A percentile compares a stretch with the other conserved stretches of the same genome.
Conservation (phyloP, 306 rosid genomes). For the Herpetospermum pedunculosum region DNA sequence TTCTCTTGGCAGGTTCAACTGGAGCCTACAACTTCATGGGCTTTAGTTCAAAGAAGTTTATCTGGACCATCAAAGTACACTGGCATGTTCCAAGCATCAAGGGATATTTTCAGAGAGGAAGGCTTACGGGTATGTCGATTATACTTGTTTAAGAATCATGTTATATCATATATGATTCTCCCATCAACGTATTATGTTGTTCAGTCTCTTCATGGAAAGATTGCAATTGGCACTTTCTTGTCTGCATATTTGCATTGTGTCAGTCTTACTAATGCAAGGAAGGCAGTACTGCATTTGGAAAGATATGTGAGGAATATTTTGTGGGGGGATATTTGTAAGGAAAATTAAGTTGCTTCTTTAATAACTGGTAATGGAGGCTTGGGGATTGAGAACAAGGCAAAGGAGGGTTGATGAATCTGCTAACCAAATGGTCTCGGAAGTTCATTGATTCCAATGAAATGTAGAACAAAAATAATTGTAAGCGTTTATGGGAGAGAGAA, state of each 20-base stretch:
- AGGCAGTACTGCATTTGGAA: background rate
- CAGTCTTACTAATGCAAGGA: background rate
- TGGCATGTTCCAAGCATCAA: constrained; percentile 83
- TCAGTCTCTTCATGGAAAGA: background rate
- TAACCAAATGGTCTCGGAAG: background rate
- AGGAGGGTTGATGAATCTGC: background rate
- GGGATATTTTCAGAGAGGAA: constrained; percentile 88
- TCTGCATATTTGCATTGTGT: background rate
- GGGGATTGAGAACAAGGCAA: background rate
- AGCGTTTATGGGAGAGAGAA: background rate
- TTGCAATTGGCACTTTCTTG: background rate
- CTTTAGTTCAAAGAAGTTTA: constrained; percentile 40
- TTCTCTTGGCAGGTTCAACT: constrained; percentile 58
- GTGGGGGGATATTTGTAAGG: background rate
- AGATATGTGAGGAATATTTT: background rate
- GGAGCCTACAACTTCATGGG: constrained; percentile 86
- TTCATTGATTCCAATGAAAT: background rate
- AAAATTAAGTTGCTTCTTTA: background rate
- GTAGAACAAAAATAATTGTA: background rate
- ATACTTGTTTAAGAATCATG: constrained; percentile 4
- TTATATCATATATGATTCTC: background rate
- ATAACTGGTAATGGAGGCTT: background rate
- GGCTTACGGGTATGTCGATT: constrained; percentile 45
- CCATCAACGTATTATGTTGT: background rate
- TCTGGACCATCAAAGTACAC: constrained; percentile 66